Evolutionary conservation across 192 early-diverging fungal genomes (phyloP).

Genomic region (Backusella mclennaniae): DNA sequence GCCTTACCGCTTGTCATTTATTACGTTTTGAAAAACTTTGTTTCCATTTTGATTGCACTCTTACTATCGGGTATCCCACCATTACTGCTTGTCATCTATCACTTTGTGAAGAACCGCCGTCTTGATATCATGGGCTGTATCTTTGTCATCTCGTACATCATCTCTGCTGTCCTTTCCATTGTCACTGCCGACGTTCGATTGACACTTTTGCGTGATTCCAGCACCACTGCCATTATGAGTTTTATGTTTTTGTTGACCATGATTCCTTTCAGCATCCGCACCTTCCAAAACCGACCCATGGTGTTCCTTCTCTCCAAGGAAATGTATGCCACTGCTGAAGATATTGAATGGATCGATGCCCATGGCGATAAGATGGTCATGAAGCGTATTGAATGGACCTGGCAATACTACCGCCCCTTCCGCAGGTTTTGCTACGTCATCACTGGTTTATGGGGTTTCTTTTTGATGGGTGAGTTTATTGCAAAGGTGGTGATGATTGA

Average conservation of each 20-base stretch:
- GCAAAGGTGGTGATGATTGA: constrained; percentile 38
- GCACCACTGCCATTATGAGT: constrained; percentile 33
- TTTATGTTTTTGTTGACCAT: constrained; percentile 38
- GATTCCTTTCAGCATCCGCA: constrained; percentile 35
- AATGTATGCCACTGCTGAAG: constrained; percentile 28
- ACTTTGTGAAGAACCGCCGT: constrained; percentile 21
- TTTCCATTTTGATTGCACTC: constrained; percentile 28
- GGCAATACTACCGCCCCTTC: constrained; percentile 29
- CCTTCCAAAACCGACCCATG: constrained; percentile 34
- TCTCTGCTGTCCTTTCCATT: constrained; percentile 39
- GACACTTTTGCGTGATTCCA: constrained; percentile 41
- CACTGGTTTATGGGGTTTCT: constrained; percentile 33
- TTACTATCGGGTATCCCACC: constrained; percentile 44
- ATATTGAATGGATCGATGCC: constrained; percentile 27
- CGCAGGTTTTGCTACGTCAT: constrained; percentile 19
- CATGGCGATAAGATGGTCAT: constrained; percentile 17
- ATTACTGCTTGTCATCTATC: constrained; percentile 24
- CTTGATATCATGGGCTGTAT: constrained; percentile 37
- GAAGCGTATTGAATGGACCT: constrained; percentile 31
- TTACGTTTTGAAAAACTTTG: constrained; percentile 30
- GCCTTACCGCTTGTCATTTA: constrained; percentile 29
- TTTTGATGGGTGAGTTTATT: constrained; percentile 40
- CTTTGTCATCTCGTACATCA: constrained; percentile 36
- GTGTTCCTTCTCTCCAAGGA: constrained; percentile 28
- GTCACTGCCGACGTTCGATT: constrained; percentile 36